Percentiles rank a stretch among this genome's conserved stretches.
These are phyloP conservation scores for Ambrosiella xylebori DNA, from an alignment of 2,329 filamentous ascomycete genomes.

Conservation along the genomic window DNA sequence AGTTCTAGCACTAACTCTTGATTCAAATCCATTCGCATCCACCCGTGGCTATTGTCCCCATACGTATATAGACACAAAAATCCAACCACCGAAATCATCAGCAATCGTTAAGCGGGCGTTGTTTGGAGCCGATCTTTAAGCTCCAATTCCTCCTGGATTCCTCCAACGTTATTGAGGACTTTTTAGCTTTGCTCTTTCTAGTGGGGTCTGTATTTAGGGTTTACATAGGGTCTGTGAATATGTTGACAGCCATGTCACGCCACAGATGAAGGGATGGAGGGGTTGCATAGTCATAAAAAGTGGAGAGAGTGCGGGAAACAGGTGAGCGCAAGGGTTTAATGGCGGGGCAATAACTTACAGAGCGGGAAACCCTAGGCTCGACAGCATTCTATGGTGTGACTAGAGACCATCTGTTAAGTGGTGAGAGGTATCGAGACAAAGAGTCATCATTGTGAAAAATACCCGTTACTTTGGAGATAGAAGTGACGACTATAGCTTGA, in stretches of 20 bases:
- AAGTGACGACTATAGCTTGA: neutral
- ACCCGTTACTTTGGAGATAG: neutral
- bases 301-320: neutral
- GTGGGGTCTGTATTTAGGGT: no score
- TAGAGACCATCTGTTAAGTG: conserved; percentile 4
- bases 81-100: no score
- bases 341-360: neutral
- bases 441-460: neutral
- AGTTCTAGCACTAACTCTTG: no score
- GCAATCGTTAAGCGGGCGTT: no score
- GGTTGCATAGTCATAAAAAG: neutral
- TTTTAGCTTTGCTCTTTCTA: no score
- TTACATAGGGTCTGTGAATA: no score
- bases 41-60: no score
- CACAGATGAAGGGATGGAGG: neutral
- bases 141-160: no score
- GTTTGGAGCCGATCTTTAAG: no score
- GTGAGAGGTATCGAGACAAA: neutral
- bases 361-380: neutral
- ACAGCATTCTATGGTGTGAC: conserved; percentile 1
- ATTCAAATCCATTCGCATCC: no score
- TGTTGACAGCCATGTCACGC: conserved; percentile 4
- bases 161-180: no score
- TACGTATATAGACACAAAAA: no score
- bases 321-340: conserved; percentile 6